phyloP scores from a whole-genome alignment of 306 rosid species.

The Ceratonia siliqua region DNA sequence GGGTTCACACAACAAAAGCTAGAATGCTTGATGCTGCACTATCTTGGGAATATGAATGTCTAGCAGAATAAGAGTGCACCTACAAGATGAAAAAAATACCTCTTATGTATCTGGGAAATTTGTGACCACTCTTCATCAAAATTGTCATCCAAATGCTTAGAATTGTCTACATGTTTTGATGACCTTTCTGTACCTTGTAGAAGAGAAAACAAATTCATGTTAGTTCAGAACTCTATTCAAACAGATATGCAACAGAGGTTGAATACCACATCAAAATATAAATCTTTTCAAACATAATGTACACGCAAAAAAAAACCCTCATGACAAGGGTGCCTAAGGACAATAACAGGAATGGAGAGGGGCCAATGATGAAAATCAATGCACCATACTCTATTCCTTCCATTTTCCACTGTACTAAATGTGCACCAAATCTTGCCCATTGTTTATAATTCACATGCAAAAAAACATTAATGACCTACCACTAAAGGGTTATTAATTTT shows the following conservation, averaged over 20 bases:
- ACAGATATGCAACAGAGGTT: conserved; percentile 11
- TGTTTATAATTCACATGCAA: too few species aligned
- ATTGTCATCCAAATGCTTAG: conserved; percentile 41
- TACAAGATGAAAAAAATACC: conserved; percentile 49
- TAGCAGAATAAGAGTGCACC: conserved; percentile 18
- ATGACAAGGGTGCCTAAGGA: background rate
- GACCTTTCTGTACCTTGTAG: conserved; percentile 45
- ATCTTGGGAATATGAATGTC: conserved; percentile 3
- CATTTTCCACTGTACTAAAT: background rate
- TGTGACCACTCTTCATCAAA: conserved; percentile 73
- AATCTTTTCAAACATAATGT: background rate
- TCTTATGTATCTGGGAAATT: conserved; percentile 56
- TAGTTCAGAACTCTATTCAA: conserved; percentile 12
- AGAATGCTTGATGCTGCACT: conserved; percentile 1
- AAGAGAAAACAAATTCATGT: conserved; percentile 24
- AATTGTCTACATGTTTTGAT: conserved; percentile 47
- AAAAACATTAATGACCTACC: background rate
- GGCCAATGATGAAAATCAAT: background rate
- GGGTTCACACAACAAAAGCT: conserved; percentile 16
- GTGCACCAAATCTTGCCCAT: background rate
- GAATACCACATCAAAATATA: background rate
- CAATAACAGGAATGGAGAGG: background rate
- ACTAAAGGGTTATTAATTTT: background rate
- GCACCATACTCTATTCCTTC: background rate
- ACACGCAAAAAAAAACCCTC: background rate